phyloP scores from a whole-genome alignment of 306 rosid species.

The Potentilla sterilis region DNA sequence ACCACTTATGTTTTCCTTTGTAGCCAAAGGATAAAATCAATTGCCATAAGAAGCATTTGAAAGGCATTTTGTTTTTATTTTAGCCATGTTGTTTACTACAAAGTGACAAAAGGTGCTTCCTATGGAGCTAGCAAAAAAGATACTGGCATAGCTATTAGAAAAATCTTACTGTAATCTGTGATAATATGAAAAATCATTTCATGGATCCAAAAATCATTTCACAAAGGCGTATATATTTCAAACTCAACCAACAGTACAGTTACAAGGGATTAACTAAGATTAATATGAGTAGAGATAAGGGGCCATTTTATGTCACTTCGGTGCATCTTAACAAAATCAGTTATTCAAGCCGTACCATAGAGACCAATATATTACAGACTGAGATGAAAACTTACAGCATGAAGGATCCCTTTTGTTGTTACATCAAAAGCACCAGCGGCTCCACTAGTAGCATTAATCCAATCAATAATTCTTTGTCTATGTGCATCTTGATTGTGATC shows the following conservation, averaged over 20 bases:
- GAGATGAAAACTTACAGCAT: slow-evolving; percentile 59
- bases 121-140: not conserved
- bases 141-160: not conserved
- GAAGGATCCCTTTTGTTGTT: slow-evolving; percentile 97
- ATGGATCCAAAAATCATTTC: not conserved
- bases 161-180: not conserved
- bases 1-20: not conserved
- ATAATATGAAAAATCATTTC: not conserved
- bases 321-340: not conserved
- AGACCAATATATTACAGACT: not conserved
- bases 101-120: not conserved
- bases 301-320: not conserved
- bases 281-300: not conserved
- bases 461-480: slow-evolving; percentile 92
- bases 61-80: not conserved
- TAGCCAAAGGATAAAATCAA: not conserved
- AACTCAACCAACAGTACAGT: not conserved
- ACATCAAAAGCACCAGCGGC: slow-evolving; percentile 94
- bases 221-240: not conserved
- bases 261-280: not conserved
- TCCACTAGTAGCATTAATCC: slow-evolving; percentile 90
- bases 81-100: not conserved
- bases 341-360: not conserved
- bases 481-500: slow-evolving; percentile 97
- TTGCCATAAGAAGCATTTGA: not conserved